Base-by-base conservation (phyloP, 805 yeast species). In the Metschnikowia koreensis region DNA sequence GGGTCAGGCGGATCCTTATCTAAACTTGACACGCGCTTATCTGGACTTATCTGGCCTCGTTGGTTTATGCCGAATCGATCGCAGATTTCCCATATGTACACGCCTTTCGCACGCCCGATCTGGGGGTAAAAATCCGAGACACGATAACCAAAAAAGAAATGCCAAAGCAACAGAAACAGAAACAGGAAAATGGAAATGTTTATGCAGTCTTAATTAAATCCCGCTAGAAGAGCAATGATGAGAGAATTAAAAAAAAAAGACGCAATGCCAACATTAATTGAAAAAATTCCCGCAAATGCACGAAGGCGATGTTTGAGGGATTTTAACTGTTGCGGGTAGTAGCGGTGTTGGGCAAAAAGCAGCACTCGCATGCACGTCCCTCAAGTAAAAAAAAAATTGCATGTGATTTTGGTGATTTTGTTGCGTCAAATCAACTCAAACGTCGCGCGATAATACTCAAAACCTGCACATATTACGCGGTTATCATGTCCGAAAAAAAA, bases 31-130 rank as follows among this genome's bases (percentile, higher is more conserved):
- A 22, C 22, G 22, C 22, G 22, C 22, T 22, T 22, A 22, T 22
- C 22, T 22, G 22, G 22, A 22, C 22, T 22, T 22, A 31, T 10
- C 34, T 40, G n/a, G 16, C 36, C 38, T 29, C 50, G 41, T 26
- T 41, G 41, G 22, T 29, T 47, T 27, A 34, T 47, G 41, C 50
- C 41, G 27, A 27, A 41, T 41, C 44, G 28, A 34, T 34, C 45
- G 38, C 48, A 9, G 48, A 38, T 38, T 12, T 45, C 48, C 48
- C 13, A 12, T 15, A 22, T 22, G 22, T 22, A n/a, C 17, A 11
- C 13, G 4, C 28, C 47, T 31, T 31, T 12, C 34, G 34, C 34
- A 9, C 34, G 13, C 34, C 34, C 34, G 6, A 31, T 9, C 12
- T 10, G 34, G 34, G 34, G 12, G 34, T 31, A 12, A 12, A 31